Percentiles rank a stretch among this genome's conserved stretches.
Evolutionary conservation across 805 yeast species (phyloP).

Genomic region (Candida pini): DNA sequence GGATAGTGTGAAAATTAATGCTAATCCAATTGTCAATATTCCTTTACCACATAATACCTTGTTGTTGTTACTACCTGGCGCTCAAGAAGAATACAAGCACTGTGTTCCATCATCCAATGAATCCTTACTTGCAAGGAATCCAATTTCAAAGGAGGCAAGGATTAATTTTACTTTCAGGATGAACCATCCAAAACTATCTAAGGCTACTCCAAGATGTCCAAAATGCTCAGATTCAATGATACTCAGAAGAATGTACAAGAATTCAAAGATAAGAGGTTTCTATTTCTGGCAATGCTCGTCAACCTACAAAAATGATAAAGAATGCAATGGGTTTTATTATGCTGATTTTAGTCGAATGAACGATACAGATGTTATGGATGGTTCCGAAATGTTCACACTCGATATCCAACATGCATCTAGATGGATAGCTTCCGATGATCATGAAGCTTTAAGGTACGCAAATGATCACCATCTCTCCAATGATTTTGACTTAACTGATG

Average conservation of each 20-base stretch:
- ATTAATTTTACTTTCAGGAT: slow-evolving; percentile 63
- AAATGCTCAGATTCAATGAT: slow-evolving; percentile 40
- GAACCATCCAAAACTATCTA: slow-evolving; percentile 35
- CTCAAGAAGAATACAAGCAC: slow-evolving; percentile 74
- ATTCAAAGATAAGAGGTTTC: slow-evolving; percentile 40
- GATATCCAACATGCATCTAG: slow-evolving; percentile 31
- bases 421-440: slow-evolving; percentile 44
- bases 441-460: slow-evolving; percentile 7
- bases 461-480: too few species aligned
- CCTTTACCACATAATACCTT: slow-evolving; percentile 69
- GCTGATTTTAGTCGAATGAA: slow-evolving; percentile 39
- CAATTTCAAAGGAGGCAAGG: slow-evolving; percentile 44
- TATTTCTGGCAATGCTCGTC: slow-evolving; percentile 66
- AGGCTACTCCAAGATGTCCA: slow-evolving; percentile 38
- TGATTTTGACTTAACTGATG: too few species aligned
- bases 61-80: slow-evolving; percentile 70
- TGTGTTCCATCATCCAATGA: slow-evolving; percentile 44
- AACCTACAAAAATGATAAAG: slow-evolving; percentile 34
- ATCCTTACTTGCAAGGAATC: slow-evolving; percentile 35
- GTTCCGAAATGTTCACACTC: slow-evolving; percentile 22
- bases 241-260: slow-evolving; percentile 49
- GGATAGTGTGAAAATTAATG: slow-evolving; percentile 11
- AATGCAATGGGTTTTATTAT: slow-evolving; percentile 46
- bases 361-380: slow-evolving; percentile 9
- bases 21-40: slow-evolving; percentile 38